phyloP scores from a whole-genome alignment of 1,284 basidiomycete species.

The Mycosarcoma mackinlayi region DNA sequence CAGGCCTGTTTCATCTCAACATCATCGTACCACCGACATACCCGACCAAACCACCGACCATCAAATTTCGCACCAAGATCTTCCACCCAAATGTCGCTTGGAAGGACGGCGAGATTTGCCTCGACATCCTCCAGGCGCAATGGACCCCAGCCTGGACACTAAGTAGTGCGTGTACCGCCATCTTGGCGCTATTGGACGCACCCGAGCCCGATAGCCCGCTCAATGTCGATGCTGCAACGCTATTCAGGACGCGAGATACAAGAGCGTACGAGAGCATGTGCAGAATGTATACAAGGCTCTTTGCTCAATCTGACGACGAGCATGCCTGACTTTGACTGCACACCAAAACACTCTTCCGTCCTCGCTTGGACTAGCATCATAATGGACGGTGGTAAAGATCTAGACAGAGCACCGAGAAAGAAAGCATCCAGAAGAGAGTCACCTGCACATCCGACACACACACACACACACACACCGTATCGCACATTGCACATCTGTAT shows the following conservation, averaged over 20 bases:
- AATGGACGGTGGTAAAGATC: too few species aligned
- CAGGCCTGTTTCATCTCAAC: slow-evolving; percentile 50
- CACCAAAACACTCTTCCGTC: too few species aligned
- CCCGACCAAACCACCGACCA: slow-evolving; percentile 64
- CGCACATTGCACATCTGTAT: too few species aligned
- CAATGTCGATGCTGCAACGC: slow-evolving; percentile 67
- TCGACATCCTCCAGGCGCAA: slow-evolving; percentile 64
- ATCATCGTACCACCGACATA: slow-evolving; percentile 57
- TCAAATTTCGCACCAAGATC: slow-evolving; percentile 59
- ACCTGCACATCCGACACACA: too few species aligned
- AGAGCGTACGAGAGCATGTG: slow-evolving; percentile 53
- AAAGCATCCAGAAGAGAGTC: too few species aligned
- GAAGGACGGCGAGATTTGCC: slow-evolving; percentile 67
- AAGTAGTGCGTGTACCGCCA: slow-evolving; percentile 62
- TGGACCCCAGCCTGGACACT: slow-evolving; percentile 68
- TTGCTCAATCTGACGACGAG: slow-evolving; percentile 7
- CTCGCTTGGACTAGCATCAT: too few species aligned
- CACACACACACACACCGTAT: too few species aligned
- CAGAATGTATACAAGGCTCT: slow-evolving; percentile 51
- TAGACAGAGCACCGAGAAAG: too few species aligned
- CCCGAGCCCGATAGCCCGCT: slow-evolving; percentile 67
- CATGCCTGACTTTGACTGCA: background rate
- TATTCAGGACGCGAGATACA: slow-evolving; percentile 45
- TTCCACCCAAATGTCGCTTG: slow-evolving; percentile 66
- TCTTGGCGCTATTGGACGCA: slow-evolving; percentile 62